Evolutionary conservation across 2,329 filamentous ascomycete genomes (phyloP).

Genomic region (Ciborinia camelliae): DNA sequence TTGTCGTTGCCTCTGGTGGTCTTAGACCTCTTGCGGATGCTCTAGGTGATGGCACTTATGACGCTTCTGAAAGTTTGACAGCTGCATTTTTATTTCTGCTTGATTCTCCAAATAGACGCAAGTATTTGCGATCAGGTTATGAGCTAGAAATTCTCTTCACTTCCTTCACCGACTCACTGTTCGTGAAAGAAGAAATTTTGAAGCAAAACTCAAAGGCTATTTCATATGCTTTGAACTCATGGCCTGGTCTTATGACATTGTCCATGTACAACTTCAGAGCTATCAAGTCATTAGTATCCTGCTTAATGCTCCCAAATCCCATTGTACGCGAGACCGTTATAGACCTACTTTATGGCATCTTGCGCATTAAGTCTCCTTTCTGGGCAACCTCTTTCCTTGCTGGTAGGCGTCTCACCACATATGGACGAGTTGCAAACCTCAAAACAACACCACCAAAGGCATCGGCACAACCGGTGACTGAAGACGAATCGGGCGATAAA

Average conservation of each 20-base stretch:
- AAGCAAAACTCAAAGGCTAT: conserved; percentile 93
- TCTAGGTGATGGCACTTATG: conserved; percentile 84
- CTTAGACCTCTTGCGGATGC: conserved; percentile 87
- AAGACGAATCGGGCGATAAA: conserved; percentile 68
- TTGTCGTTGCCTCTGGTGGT: conserved; percentile 80
- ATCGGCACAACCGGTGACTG: conserved; percentile 48
- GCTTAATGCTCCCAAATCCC: conserved; percentile 56
- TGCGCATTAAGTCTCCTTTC: conserved; percentile 87
- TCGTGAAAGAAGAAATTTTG: conserved; percentile 57
- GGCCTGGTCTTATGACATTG: conserved; percentile 86
- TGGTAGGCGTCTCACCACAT: conserved; percentile 87
- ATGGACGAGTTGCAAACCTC: conserved; percentile 87
- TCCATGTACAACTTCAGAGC: conserved; percentile 86
- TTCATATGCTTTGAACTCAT: conserved; percentile 83
- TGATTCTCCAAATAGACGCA: conserved; percentile 76
- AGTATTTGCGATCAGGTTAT: conserved; percentile 81
- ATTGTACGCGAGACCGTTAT: conserved; percentile 71
- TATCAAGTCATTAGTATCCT: conserved; percentile 72
- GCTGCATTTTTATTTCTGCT: conserved; percentile 86
- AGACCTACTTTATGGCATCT: conserved; percentile 73
- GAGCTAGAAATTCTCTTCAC: conserved; percentile 88
- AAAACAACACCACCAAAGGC: conserved; percentile 55
- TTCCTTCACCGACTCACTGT: conserved; percentile 80
- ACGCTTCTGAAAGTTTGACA: conserved; percentile 84
- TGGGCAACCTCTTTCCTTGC: conserved; percentile 97